Conservation (phyloP, 495 filamentous ascomycete genomes). For the Terfezia claveryi region DNA sequence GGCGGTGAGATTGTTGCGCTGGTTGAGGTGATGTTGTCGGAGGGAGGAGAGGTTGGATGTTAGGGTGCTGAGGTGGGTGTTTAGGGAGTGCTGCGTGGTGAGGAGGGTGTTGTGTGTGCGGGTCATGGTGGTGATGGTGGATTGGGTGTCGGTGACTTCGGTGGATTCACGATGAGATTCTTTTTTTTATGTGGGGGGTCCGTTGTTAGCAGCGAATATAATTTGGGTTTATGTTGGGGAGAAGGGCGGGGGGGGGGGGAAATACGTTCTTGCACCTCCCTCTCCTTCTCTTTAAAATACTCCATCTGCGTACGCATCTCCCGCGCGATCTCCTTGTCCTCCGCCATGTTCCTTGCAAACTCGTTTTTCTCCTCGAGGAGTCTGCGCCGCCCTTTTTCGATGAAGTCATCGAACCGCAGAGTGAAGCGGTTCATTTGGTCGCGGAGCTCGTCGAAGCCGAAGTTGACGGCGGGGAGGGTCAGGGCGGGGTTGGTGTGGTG, state of each 20-base stretch:
- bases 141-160: constrained; percentile 74
- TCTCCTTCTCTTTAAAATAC: constrained; percentile 21
- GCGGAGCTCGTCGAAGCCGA: constrained; percentile 88
- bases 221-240: neutral
- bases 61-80: neutral
- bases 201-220: too few relatives aligned
- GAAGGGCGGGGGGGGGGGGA: constrained; percentile 44
- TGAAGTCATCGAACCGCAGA: constrained; percentile 75
- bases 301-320: constrained; percentile 64
- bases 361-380: constrained; percentile 84
- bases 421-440: constrained; percentile 90
- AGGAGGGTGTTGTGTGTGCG: constrained; percentile 30
- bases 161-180: constrained; percentile 29
- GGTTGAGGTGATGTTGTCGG: constrained; percentile 2
- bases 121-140: constrained; percentile 51
- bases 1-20: constrained; percentile 16
- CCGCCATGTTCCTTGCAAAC: constrained; percentile 72
- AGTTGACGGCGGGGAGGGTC: constrained; percentile 71
- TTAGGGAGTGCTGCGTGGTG: constrained; percentile 11
- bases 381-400: constrained; percentile 68
- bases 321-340: constrained; percentile 51
- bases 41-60: neutral
- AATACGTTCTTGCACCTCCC: constrained; percentile 10
- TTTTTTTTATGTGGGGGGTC: neutral
- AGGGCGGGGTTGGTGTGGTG: constrained; percentile 32